phyloP scores from a whole-genome alignment of 495 filamentous ascomycete species.

The Cryomyces antarcticus region DNA sequence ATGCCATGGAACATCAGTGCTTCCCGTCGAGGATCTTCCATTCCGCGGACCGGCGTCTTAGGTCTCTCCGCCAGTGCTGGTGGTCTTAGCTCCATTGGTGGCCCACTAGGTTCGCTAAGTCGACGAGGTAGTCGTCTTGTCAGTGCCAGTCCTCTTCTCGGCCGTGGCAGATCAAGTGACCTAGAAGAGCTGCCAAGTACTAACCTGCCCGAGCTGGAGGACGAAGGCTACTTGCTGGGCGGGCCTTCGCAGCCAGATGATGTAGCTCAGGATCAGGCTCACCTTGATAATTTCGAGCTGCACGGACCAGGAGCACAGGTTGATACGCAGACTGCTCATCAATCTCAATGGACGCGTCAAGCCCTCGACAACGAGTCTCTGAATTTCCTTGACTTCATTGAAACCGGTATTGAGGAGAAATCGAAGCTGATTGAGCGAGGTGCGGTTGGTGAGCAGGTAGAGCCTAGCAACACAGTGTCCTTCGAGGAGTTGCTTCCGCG shows the following conservation, averaged over 20 bases:
- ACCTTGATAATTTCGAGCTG: conserved; percentile 19
- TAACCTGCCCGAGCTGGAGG: not conserved
- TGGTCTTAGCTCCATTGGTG: conserved; percentile 16
- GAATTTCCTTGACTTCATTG: conserved; percentile 41
- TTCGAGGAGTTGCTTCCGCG: conserved; percentile 45
- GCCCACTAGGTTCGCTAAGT: conserved; percentile 9
- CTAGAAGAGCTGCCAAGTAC: not conserved
- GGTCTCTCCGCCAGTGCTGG: conserved; percentile 1
- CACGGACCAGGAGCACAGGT: conserved; percentile 25
- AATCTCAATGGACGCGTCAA: conserved; percentile 23
- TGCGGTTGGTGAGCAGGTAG: conserved; percentile 18
- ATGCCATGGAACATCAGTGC: conserved; percentile 56
- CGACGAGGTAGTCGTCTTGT: conserved; percentile 28
- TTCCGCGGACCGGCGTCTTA: conserved; percentile 15
- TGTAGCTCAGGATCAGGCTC: not conserved
- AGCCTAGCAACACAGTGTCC: conserved; percentile 16
- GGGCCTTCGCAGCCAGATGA: not conserved
- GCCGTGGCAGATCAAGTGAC: conserved; percentile 21
- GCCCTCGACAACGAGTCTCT: conserved; percentile 35
- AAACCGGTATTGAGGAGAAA: conserved; percentile 16
- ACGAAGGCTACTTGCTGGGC: not conserved
- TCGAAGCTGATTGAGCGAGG: conserved; percentile 17
- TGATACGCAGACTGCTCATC: conserved; percentile 25
- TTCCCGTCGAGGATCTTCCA: conserved; percentile 33
- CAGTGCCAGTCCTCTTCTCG: conserved; percentile 39